Evolutionary conservation across 371 early-diverging fungal species (phyloP), one percentile per base, ranked within the genome.

Genomic region (Mortierella sp.): DNA sequence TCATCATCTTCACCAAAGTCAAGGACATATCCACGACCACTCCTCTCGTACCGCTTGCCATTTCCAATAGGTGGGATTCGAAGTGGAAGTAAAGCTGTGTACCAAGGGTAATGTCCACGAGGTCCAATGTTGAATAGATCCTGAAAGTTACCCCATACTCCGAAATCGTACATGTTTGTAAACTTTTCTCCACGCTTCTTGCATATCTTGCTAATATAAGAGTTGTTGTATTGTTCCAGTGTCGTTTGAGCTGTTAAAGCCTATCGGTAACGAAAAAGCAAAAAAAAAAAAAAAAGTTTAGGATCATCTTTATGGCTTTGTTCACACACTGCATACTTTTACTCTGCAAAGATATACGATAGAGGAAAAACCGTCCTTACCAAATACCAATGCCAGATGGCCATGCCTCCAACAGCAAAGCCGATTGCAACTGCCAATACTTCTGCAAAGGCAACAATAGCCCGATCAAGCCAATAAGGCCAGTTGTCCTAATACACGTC

Each of bases 381-480:
- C 62, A 90, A 66, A 74, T 87, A 90, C 71, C 88, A 89, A 82
- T 90, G 90, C 90, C 90, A 90, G 54, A 61, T 57, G 53, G 87
- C 88, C 73, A 90, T 82, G 7, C 83, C 87, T 2, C 84, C 87
- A 66, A 87, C 77, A 40, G 90, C 90, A 10, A 89, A 15, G 2
- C 89, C 91, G 73, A 91, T 91, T 32, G 89, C 88, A 28, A 88
- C 84, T 1, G 90, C 88, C 53, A 91, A 72, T 28, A 91, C 87
- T 51, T 84, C 77, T 0, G 88, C 75, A 62, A 91, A 89, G 0
- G 90, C 89, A 42, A 89, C 81, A 55, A 89, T 54, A 0, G 91
- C 84, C 26, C 87, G 83, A 60, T 89, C 89, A 59, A 84, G 84
- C 75, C 85, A 89, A 37, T 87, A 91, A 9, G 89, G 88, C 91